Conservation (phyloP, 2,329 filamentous ascomycete genomes). For the Cercospora beticola region DNA sequence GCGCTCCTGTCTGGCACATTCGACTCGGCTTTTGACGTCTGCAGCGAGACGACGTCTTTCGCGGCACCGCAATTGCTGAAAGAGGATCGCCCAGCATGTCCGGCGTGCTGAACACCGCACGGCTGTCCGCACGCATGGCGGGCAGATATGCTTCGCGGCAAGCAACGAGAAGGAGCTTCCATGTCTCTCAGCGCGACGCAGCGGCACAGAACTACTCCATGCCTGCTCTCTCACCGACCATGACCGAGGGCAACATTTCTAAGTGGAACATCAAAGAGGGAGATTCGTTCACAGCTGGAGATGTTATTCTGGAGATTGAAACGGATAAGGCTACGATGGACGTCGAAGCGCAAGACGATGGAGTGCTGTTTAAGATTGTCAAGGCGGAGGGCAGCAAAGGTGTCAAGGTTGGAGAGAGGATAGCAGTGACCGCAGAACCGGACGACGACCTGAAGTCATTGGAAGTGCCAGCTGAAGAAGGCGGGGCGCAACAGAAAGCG, state of each 20-base stretch:
- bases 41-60: background rate
- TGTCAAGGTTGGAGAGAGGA: constrained; percentile 75
- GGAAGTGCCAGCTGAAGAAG: constrained; percentile 71
- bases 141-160: constrained; percentile 31
- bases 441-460: constrained; percentile 75
- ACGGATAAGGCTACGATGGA: constrained; percentile 96
- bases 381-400: constrained; percentile 70
- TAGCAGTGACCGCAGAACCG: constrained; percentile 77
- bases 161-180: constrained; percentile 32
- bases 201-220: constrained; percentile 87
- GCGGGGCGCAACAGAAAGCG: constrained; percentile 18
- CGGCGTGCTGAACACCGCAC: constrained; percentile 31
- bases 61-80: background rate
- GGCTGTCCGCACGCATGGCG: constrained; percentile 33
- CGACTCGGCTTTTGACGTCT: background rate
- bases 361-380: constrained; percentile 80
- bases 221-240: constrained; percentile 87
- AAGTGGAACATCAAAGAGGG: constrained; percentile 86
- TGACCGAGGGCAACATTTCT: constrained; percentile 90
- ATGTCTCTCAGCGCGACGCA: constrained; percentile 41
- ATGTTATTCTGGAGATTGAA: constrained; percentile 88
- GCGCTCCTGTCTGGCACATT: background rate
- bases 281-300: constrained; percentile 76
- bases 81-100: constrained; percentile 29
- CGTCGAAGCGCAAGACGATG: constrained; percentile 88